These are phyloP conservation scores for Talaromyces sp. DNA, from an alignment of 2,329 filamentous ascomycete species.

Conservation along the genomic window DNA sequence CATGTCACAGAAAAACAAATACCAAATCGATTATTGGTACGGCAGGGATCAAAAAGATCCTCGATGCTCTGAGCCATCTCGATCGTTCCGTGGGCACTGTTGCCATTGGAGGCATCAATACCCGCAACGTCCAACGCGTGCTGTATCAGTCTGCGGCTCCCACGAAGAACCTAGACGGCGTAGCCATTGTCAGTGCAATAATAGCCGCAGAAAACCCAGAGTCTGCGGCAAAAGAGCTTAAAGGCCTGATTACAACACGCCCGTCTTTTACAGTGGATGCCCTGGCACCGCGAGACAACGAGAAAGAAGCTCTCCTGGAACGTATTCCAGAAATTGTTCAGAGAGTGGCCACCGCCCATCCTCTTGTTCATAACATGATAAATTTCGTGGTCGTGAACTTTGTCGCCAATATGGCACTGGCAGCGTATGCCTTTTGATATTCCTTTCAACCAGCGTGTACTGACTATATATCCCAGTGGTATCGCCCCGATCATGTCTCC, in stretches of 20 bases:
- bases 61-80: slow-evolving; percentile 53
- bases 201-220: slow-evolving; percentile 66
- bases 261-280: slow-evolving; percentile 29
- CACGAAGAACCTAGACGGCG: slow-evolving; percentile 64
- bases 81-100: slow-evolving; percentile 50
- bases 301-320: slow-evolving; percentile 25
- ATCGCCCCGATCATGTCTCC: slow-evolving; percentile 93
- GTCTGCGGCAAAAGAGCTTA: slow-evolving; percentile 56
- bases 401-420: slow-evolving; percentile 82
- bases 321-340: slow-evolving; percentile 49
- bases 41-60: slow-evolving; percentile 62
- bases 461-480: slow-evolving; percentile 45
- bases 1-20: slow-evolving; percentile 65
- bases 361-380: slow-evolving; percentile 94
- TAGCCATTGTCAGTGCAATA: slow-evolving; percentile 87
- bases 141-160: slow-evolving; percentile 61
- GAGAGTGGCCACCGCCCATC: slow-evolving; percentile 58
- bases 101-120: slow-evolving; percentile 84
- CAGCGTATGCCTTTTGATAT: slow-evolving; percentile 44
- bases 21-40: slow-evolving; percentile 77
- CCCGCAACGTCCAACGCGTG: slow-evolving; percentile 67
- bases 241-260: slow-evolving; percentile 46
- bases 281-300: slow-evolving; percentile 21
- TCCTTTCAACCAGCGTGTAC: background rate
- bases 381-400: slow-evolving; percentile 95